Conservation (phyloP, 139 green algal genomes). For the Ulvella scutata region DNA sequence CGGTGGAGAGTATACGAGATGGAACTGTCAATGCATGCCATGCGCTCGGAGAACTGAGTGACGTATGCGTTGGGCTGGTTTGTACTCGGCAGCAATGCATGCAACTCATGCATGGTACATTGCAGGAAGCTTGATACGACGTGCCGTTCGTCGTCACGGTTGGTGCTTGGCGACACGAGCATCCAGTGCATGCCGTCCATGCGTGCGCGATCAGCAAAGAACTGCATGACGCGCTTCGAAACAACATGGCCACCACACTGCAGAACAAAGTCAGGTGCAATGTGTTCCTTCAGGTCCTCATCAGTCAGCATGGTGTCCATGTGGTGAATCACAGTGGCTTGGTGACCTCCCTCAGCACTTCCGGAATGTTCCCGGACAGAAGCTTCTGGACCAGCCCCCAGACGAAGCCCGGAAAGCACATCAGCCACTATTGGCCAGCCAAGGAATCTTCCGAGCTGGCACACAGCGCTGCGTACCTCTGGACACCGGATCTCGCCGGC, state of each 20-base stretch:
- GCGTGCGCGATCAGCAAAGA: conserved; percentile 38
- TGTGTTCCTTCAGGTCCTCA: background rate
- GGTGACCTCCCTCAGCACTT: background rate
- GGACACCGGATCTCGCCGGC: conserved; percentile 42
- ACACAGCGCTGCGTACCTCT: conserved; percentile 36
- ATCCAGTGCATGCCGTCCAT: conserved; percentile 16
- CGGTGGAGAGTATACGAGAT: too few species aligned
- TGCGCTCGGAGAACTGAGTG: background rate
- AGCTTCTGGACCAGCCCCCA: conserved; percentile 19
- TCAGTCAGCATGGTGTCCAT: conserved; percentile 13
- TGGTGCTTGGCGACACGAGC: conserved; percentile 9
- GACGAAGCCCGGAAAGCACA: conserved; percentile 55
- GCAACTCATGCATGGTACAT: conserved; percentile 21
- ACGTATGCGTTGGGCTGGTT: background rate
- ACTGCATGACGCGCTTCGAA: conserved; percentile 67
- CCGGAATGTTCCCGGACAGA: background rate
- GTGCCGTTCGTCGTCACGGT: conserved; percentile 64
- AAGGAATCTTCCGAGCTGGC: conserved; percentile 30
- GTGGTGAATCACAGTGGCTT: conserved; percentile 39
- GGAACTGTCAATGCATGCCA: too few species aligned
- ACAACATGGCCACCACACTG: conserved; percentile 66
- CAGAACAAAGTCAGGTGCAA: conserved; percentile 64
- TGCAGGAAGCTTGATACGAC: conserved; percentile 41
- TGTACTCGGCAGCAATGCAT: background rate
- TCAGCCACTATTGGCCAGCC: conserved; percentile 80